Evolutionary conservation across 2,329 filamentous ascomycete species (phyloP), one percentile per base, ranked within the genome.

Genomic region (Exophiala sideris): DNA sequence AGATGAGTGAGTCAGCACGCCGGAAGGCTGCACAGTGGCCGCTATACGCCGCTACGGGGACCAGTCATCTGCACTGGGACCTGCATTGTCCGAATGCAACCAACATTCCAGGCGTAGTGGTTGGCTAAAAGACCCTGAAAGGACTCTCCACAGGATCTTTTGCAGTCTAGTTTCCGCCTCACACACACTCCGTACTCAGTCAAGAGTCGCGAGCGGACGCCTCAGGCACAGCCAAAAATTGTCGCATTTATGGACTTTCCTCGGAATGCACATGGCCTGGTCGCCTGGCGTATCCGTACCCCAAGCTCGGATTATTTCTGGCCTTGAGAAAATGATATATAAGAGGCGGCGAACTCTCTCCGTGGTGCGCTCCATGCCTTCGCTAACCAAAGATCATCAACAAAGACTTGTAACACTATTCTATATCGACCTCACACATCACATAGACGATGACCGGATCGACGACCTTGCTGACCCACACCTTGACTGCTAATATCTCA

Each of bases 401-500:
- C 10, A 21, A 20, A 20, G 40, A 21, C 24, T n/a, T 21, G 24
- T 42, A 11, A 50, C 47, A 14, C 1, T 21, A 51, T 41, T 48
- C 33, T n/a, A 50, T 39, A 38, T 8, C 44, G 48, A 21, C 20
- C 11, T 11, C 20, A 18, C 24, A 10, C n/a, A 5, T n/a, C 12
- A 32, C 14, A 33, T 7, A 32, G 24, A 56, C 42, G 21, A 64
- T 64, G 62, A 60, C 56, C 35, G 32, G 58, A 21, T 54, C 58
- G 20, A 57, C 55, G 38, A 50, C 56, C 8, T 34, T 61, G 5
- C 52, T 61, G 49, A 50, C 41, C 16, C 50, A 60, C 11, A 45
- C 54, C 12, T 36, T 62, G 24, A 48, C 62, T 18, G 45, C 58
- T 20, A 60, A 50, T 16, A 29, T 64, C 29, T 58, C 58, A 36